Conservation (phyloP, 768 basidiomycete species). For the Calvatia gigantea region DNA sequence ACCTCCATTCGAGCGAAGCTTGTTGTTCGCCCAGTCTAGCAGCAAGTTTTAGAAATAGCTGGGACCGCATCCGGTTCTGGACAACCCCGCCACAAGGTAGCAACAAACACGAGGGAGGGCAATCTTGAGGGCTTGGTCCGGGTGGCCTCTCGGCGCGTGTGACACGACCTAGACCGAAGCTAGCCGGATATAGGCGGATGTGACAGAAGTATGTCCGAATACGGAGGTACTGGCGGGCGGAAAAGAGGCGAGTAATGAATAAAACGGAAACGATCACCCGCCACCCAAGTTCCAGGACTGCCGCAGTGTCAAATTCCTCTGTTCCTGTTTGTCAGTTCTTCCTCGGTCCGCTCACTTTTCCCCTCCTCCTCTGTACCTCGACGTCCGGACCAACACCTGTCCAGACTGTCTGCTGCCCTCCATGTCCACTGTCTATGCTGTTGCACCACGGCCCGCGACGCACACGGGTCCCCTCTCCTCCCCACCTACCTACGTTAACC, state of each 20-base stretch:
- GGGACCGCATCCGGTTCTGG: slow-evolving; percentile 22
- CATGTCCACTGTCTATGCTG: slow-evolving; percentile 36
- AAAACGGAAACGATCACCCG: slow-evolving; percentile 23
- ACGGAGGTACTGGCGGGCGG: slow-evolving; percentile 1
- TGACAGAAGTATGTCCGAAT: not conserved
- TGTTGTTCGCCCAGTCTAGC: slow-evolving; percentile 30
- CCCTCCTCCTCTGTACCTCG: slow-evolving; percentile 20
- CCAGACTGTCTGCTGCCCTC: slow-evolving; percentile 18
- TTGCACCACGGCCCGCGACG: slow-evolving; percentile 33
- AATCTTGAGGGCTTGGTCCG: slow-evolving; percentile 13
- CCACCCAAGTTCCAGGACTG: slow-evolving; percentile 16
- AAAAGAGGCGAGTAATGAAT: slow-evolving; percentile 15
- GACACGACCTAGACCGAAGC: slow-evolving; percentile 4
- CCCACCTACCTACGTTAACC: slow-evolving; percentile 34
- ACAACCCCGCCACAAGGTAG: not conserved
- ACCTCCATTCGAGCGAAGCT: slow-evolving; percentile 38
- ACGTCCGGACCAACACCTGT: slow-evolving; percentile 15
- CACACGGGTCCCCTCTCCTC: slow-evolving; percentile 22
- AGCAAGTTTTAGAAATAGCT: slow-evolving; percentile 24
- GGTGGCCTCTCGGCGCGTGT: slow-evolving; percentile 17
- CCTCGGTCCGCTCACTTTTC: slow-evolving; percentile 28
- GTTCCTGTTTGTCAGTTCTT: slow-evolving; percentile 14
- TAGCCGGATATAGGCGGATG: slow-evolving; percentile 13
- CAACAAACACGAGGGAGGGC: slow-evolving; percentile 4
- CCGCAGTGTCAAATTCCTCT: slow-evolving; percentile 11